A percentile compares a stretch with the other conserved stretches of the same genome.
Conservation (phyloP, 192 early-diverging fungal genomes). For the Coemansia sp. region DNA sequence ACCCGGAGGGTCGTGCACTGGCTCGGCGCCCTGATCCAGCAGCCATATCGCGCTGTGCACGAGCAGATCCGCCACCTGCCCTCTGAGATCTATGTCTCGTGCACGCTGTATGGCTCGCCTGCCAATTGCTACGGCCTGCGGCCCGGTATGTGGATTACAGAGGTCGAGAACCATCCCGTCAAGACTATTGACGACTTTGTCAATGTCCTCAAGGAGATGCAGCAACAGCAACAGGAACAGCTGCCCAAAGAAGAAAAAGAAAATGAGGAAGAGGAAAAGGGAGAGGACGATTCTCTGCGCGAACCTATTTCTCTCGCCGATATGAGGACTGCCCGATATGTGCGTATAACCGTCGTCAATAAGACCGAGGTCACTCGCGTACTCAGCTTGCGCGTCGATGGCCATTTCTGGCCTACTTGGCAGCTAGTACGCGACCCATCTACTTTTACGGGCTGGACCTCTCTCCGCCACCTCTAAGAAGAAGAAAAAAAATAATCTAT, state of each 20-base stretch:
- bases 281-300: no score
- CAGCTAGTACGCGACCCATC: conserved; percentile 61
- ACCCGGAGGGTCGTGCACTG: conserved; percentile 79
- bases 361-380: conserved; percentile 64
- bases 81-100: conserved; percentile 68
- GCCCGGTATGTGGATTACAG: conserved; percentile 79
- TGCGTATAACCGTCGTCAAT: conserved; percentile 53
- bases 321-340: conserved; percentile 25
- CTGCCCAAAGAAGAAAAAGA: no score
- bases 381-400: conserved; percentile 74
- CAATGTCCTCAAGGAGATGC: conserved; percentile 41
- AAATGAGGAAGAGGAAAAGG: no score
- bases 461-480: conserved; percentile 14
- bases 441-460: conserved; percentile 57
- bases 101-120: conserved; percentile 75
- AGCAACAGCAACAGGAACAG: no score
- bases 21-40: conserved; percentile 84
- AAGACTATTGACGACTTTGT: conserved; percentile 67
- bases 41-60: conserved; percentile 72
- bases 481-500: not conserved
- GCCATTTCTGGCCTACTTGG: conserved; percentile 78
- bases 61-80: conserved; percentile 72
- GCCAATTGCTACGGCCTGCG: conserved; percentile 67
- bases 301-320: not conserved
- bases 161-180: conserved; percentile 67